Conservation (phyloP, 2,329 filamentous ascomycete species). For the Rhynchosporium secalis region DNA sequence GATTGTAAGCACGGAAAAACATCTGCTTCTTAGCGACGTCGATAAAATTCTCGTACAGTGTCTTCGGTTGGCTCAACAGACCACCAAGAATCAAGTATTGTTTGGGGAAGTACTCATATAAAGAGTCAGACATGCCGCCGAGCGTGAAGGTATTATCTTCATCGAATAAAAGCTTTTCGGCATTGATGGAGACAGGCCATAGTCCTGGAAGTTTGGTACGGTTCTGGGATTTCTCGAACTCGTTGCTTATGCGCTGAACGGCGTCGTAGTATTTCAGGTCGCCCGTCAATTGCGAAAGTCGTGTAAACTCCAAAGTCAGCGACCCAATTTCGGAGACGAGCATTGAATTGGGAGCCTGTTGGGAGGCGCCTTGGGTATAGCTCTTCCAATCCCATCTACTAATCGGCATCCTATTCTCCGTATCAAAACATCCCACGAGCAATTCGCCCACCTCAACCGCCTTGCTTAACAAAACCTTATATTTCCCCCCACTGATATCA, state of each 20-base stretch:
- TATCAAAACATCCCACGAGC: conserved; percentile 73
- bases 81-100: conserved; percentile 68
- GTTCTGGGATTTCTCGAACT: conserved; percentile 55
- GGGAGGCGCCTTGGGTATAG: conserved; percentile 50
- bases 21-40: conserved; percentile 48
- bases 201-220: conserved; percentile 59
- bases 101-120: conserved; percentile 66
- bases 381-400: conserved; percentile 47
- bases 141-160: conserved; percentile 54
- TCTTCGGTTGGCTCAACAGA: conserved; percentile 49
- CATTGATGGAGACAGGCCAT: conserved; percentile 59
- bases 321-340: conserved; percentile 63
- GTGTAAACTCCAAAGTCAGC: conserved; percentile 58
- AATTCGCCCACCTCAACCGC: conserved; percentile 71
- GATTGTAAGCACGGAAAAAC: conserved; percentile 48
- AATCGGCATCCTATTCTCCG: conserved; percentile 89
- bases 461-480: conserved; percentile 67
- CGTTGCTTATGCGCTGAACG: conserved; percentile 56
- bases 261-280: conserved; percentile 64
- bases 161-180: conserved; percentile 57
- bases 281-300: conserved; percentile 63
- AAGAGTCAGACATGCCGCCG: conserved; percentile 57
- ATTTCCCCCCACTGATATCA: conserved; percentile 73
- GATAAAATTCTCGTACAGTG: conserved; percentile 49
- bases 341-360: conserved; percentile 56